Base-by-base conservation (phyloP, 208 protist species). In the Naegleria fowleri region DNA sequence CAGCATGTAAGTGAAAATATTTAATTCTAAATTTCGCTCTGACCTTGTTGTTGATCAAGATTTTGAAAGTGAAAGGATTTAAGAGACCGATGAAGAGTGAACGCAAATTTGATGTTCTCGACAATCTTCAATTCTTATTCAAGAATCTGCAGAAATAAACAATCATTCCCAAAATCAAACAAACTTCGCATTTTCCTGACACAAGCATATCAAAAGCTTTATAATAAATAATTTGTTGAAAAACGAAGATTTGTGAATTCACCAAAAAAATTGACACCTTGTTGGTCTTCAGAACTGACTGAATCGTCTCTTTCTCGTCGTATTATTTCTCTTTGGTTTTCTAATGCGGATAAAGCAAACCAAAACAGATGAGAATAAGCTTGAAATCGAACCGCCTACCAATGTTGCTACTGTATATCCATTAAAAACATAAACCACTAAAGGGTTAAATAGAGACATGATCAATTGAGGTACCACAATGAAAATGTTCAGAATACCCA, bases 401-500 rank as follows among this genome's bases (percentile, higher is more conserved):
- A 79, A 33, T 79, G 29, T 36, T 36, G 67, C 67, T 79, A 29
- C 29, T 36, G 29, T 79, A 36, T 88, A 13, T 36, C 55, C 85
- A 36, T 67, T 33, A 67, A 88, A 88, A 13, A 88, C 29, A 36
- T 36, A 75, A 13, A 39, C 29, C 19, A 87, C 22, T 13, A 87
- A 1, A n/a, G 83, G 83, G 19, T 55, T 55, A 51, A 87, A 87
- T 3, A 55, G 19, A 29, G 83, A 51, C 88, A 90, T 90, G 19
- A 51, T 55, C 15, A 83, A 90, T 48, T 90, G 88, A 90, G 88
- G 88, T 43, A 90, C 22, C 6, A 90, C 88, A 9, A 90, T 38
- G 43, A 90, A 90, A 51, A 90, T 59, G 29, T 90, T 90, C 16
- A 90, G 41, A 41, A 85, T 85, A 9, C 88, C 88, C 88, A 90